A percentile compares a stretch with the other conserved stretches of the same genome.
phyloP scores from a whole-genome alignment of 495 filamentous ascomycete genomes.

The Tetracladium marchalianum region DNA sequence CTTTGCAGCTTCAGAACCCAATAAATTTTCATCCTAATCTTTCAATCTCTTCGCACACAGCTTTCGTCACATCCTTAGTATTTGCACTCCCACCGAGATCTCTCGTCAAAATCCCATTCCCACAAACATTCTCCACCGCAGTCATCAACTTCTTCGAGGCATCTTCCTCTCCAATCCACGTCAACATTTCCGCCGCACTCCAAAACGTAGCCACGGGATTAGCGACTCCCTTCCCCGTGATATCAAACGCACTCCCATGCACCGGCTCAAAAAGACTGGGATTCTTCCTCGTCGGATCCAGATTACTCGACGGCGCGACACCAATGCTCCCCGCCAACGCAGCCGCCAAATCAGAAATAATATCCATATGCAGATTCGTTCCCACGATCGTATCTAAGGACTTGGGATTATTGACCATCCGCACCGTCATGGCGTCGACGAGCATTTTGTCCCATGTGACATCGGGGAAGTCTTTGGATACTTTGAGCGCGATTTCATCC shows the following conservation, averaged over 20 bases:
- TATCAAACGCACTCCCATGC: slow-evolving; percentile 61
- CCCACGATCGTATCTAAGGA: slow-evolving; percentile 47
- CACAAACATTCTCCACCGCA: slow-evolving; percentile 50
- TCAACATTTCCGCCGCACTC: slow-evolving; percentile 59
- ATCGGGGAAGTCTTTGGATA: slow-evolving; percentile 36
- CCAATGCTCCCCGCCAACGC: slow-evolving; percentile 81
- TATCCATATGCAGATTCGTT: slow-evolving; percentile 46
- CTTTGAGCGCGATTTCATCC: slow-evolving; percentile 39
- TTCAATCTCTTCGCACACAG: slow-evolving; percentile 48
- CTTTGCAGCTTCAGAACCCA: no score
- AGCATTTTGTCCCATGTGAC: slow-evolving; percentile 47
- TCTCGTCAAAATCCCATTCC: slow-evolving; percentile 41
- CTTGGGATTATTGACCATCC: slow-evolving; percentile 44
- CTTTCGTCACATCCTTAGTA: slow-evolving; percentile 52
- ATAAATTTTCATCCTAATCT: slow-evolving; percentile 12
- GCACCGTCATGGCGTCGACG: slow-evolving; percentile 48
- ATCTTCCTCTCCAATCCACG: slow-evolving; percentile 49
- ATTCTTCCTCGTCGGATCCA: slow-evolving; percentile 49
- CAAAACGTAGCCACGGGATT: slow-evolving; percentile 65
- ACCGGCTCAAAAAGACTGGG: slow-evolving; percentile 83
- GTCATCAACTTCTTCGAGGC: slow-evolving; percentile 45
- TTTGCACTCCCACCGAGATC: slow-evolving; percentile 48
- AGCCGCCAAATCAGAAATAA: slow-evolving; percentile 58
- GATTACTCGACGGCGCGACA: slow-evolving; percentile 63
- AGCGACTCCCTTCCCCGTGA: slow-evolving; percentile 60